phyloP scores from a whole-genome alignment of 148 eudicot genomes.

The Linanthus parryae region DNA sequence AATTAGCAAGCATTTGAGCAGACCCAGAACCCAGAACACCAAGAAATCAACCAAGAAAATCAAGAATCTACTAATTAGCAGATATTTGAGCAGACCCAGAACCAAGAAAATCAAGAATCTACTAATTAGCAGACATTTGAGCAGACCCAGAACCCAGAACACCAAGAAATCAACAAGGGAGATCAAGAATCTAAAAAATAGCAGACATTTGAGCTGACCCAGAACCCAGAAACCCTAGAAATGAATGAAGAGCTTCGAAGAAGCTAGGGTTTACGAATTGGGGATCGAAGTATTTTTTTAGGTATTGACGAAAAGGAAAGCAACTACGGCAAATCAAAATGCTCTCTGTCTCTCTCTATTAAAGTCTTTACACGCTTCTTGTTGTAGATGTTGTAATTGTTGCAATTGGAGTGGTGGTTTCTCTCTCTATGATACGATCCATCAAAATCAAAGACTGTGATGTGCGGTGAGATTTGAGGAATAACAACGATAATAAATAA shows the following conservation, averaged over 20 bases:
- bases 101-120: background rate
- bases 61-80: background rate
- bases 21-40: background rate
- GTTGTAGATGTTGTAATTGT: too few species aligned
- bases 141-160: too few species aligned
- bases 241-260: background rate
- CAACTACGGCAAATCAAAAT: background rate
- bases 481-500: conserved; percentile 14
- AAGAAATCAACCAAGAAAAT: background rate
- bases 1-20: background rate
- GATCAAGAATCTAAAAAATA: too few species aligned
- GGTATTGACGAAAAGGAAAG: conserved; percentile 12
- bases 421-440: conserved; percentile 12
- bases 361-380: conserved; percentile 2
- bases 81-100: background rate
- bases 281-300: background rate
- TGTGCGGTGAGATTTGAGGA: conserved; percentile 45
- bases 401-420: conserved; percentile 4
- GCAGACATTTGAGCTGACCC: background rate
- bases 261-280: conserved; percentile 8
- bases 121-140: too few species aligned
- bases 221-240: background rate
- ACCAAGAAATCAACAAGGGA: too few species aligned
- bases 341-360: conserved; percentile 9
- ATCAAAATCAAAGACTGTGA: conserved; percentile 9